These are phyloP conservation scores for Chlorella sp. DNA, from an alignment of 139 green algal species.

Conservation along the genomic window DNA sequence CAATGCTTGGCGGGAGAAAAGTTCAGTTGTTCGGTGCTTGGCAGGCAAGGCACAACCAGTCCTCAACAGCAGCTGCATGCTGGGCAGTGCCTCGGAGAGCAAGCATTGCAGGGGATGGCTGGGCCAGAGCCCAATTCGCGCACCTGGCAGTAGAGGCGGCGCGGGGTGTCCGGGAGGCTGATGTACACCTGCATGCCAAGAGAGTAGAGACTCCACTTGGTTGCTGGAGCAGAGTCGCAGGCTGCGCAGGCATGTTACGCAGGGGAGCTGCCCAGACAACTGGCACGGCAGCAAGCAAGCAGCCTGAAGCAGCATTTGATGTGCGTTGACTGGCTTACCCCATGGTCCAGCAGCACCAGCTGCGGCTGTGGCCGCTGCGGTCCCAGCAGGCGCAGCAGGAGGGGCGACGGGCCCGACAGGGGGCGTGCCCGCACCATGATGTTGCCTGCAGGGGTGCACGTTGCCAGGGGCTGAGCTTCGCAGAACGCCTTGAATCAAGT, in stretches of 20 bases:
- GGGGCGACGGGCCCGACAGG: not conserved
- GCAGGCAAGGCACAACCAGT: not conserved
- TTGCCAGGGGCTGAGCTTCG: not conserved
- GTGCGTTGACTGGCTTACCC: slow-evolving; percentile 7
- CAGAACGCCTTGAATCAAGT: not conserved
- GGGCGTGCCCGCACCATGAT: slow-evolving; percentile 65
- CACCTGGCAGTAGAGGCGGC: slow-evolving; percentile 77
- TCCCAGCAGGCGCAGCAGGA: slow-evolving; percentile 48
- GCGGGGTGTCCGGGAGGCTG: slow-evolving; percentile 56
- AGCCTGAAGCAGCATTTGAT: too few relatives aligned
- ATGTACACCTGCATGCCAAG: slow-evolving; percentile 64
- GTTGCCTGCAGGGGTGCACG: slow-evolving; percentile 64
- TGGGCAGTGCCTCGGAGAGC: too few relatives aligned
- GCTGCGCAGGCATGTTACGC: too few relatives aligned
- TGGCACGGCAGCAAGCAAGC: too few relatives aligned
- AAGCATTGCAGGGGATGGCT: not conserved
- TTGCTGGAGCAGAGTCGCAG: too few relatives aligned
- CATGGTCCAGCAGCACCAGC: slow-evolving; percentile 90
- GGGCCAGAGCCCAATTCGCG: too few relatives aligned
- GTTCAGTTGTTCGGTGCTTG: not conserved
- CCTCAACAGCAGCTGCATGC: not conserved
- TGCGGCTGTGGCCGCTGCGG: slow-evolving; percentile 62
- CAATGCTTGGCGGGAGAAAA: not conserved
- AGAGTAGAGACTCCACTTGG: too few relatives aligned
- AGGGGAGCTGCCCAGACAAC: too few relatives aligned